These are phyloP conservation scores for Tritrichomonas foetus DNA, from an alignment of 208 protist species.

Conservation along the genomic window DNA sequence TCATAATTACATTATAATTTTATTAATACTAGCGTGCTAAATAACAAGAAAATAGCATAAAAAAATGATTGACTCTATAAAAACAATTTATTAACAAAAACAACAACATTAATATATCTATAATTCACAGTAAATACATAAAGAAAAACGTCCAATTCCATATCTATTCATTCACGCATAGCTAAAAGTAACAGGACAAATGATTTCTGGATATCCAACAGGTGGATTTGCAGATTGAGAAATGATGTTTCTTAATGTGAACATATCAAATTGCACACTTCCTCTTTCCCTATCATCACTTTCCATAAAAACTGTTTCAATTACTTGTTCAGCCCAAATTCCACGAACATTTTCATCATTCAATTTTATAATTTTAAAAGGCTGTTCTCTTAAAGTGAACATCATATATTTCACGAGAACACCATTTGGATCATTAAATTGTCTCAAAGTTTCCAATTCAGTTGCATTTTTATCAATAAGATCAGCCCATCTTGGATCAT, in stretches of 20 bases:
- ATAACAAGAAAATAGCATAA: too few relatives aligned
- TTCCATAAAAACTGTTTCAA: slow-evolving; percentile 10
- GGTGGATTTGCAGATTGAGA: neutral
- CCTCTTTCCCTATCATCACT: neutral
- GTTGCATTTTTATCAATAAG: neutral
- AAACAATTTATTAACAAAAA: too few relatives aligned
- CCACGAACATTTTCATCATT: neutral
- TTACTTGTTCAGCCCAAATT: neutral
- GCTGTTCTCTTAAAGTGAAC: neutral
- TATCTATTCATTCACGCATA: too few relatives aligned
- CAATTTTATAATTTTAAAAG: neutral
- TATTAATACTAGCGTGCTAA: too few relatives aligned
- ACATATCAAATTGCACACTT: slow-evolving; percentile 32
- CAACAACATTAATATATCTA: too few relatives aligned
- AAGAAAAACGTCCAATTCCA: too few relatives aligned
- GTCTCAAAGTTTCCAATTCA: slow-evolving; percentile 19
- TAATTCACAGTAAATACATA: too few relatives aligned
- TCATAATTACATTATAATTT: too few relatives aligned
- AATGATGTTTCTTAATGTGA: slow-evolving; percentile 1
- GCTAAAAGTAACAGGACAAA: slow-evolving; percentile 29
- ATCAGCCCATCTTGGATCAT: neutral
- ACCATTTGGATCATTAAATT: neutral
- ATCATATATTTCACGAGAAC: neutral
- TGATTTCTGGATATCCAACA: neutral
- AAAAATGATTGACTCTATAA: too few relatives aligned